phyloP scores from a whole-genome alignment of 148 eudicot genomes.

The Arctostaphylos glauca region DNA sequence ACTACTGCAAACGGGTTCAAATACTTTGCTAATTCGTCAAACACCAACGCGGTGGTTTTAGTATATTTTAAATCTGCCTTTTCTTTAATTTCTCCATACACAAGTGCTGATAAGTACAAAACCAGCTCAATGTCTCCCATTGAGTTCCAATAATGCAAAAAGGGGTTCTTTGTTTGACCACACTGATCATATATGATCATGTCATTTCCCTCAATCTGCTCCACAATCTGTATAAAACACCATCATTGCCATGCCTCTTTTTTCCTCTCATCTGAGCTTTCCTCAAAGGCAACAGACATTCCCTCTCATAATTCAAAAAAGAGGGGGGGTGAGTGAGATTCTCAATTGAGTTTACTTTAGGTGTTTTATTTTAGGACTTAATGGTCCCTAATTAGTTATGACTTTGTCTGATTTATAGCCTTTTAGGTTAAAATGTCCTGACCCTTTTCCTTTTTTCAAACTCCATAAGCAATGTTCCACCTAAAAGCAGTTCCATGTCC shows the following conservation, averaged over 20 bases:
- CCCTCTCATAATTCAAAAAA: slow-evolving; percentile 36
- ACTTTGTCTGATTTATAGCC: slow-evolving; percentile 6
- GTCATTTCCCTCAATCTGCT: slow-evolving; percentile 9
- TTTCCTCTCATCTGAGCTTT: slow-evolving; percentile 28
- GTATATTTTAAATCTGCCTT: background rate
- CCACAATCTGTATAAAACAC: slow-evolving; percentile 26
- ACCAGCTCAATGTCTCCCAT: slow-evolving; percentile 9
- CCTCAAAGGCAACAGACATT: slow-evolving; percentile 33
- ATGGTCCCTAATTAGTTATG: slow-evolving; percentile 26
- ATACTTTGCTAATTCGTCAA: too few relatives aligned
- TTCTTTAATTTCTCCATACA: background rate
- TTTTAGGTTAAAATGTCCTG: slow-evolving; percentile 7
- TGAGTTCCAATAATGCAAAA: slow-evolving; percentile 33
- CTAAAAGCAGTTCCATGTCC: slow-evolving; percentile 21
- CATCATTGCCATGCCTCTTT: slow-evolving; percentile 25
- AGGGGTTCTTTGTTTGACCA: slow-evolving; percentile 31
- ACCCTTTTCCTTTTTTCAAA: background rate
- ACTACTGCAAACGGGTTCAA: too few relatives aligned
- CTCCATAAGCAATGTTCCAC: slow-evolving; percentile 7
- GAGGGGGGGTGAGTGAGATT: slow-evolving; percentile 13
- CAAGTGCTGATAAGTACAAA: background rate
- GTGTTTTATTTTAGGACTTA: slow-evolving; percentile 22
- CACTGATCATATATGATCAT: background rate
- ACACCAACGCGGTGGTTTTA: background rate
- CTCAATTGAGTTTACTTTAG: slow-evolving; percentile 16